Conservation (phyloP, 257 asterid species). For the Plectranthus barbatus region DNA sequence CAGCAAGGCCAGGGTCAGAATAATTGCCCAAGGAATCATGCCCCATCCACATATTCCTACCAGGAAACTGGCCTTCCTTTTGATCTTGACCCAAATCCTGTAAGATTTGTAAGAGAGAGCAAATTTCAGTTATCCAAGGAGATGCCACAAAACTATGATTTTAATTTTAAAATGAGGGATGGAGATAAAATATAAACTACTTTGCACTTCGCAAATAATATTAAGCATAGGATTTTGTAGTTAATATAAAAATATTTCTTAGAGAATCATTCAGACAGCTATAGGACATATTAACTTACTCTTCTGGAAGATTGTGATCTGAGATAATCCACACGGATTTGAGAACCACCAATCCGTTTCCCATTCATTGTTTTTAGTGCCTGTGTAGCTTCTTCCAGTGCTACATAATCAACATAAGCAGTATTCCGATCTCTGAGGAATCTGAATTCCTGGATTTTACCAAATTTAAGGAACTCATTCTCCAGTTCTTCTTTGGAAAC, state of each 20-base stretch:
- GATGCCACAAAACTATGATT: not conserved
- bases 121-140: not conserved
- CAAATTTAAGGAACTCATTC: conserved; percentile 69
- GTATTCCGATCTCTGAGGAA: conserved; percentile 74
- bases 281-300: conserved; percentile 40
- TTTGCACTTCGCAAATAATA: not conserved
- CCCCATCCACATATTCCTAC: conserved; percentile 55
- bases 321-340: conserved; percentile 86
- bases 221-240: not conserved
- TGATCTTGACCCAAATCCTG: conserved; percentile 68
- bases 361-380: conserved; percentile 81
- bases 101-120: conserved; percentile 16
- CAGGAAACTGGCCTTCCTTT: conserved; percentile 52
- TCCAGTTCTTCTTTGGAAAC: conserved; percentile 75
- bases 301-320: conserved; percentile 78
- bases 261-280: not conserved
- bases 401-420: conserved; percentile 71
- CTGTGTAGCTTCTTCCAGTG: conserved; percentile 73
- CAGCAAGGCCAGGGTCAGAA: conserved; percentile 50
- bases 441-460: conserved; percentile 77
- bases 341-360: conserved; percentile 60
- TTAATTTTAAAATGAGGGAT: not conserved
- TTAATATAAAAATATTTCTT: not conserved
- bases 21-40: conserved; percentile 40
- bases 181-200: not conserved